Conservation (phyloP, 148 eudicot species). For the Amaranthus palmeri region DNA sequence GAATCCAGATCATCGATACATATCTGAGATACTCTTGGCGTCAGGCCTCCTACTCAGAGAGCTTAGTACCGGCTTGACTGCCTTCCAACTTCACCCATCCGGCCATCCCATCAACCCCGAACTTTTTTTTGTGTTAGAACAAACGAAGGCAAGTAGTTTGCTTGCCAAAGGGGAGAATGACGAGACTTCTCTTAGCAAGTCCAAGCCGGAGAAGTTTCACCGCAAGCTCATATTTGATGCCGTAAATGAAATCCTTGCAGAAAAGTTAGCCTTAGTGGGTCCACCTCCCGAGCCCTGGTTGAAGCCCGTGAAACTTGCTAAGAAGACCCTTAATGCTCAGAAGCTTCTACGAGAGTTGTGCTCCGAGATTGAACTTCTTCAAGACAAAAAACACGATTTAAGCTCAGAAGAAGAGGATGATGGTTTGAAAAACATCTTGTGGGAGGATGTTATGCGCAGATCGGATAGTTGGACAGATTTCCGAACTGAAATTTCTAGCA, state of each 20-base stretch:
- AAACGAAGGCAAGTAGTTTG: slow-evolving; percentile 61
- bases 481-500: slow-evolving; percentile 46
- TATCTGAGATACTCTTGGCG: slow-evolving; percentile 81
- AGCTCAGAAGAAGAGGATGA: slow-evolving; percentile 59
- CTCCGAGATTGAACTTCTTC: slow-evolving; percentile 63
- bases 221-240: slow-evolving; percentile 82
- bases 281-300: slow-evolving; percentile 47
- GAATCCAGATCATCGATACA: slow-evolving; percentile 75
- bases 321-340: slow-evolving; percentile 62
- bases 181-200: slow-evolving; percentile 23
- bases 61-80: slow-evolving; percentile 50
- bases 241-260: slow-evolving; percentile 68
- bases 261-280: slow-evolving; percentile 41
- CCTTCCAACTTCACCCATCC: slow-evolving; percentile 73
- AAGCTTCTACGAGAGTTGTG: slow-evolving; percentile 78
- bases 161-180: slow-evolving; percentile 37
- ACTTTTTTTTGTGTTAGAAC: slow-evolving; percentile 72
- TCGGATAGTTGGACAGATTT: slow-evolving; percentile 60
- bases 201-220: slow-evolving; percentile 46
- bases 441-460: slow-evolving; percentile 60
- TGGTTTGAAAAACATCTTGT: slow-evolving; percentile 54
- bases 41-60: slow-evolving; percentile 89
- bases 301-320: slow-evolving; percentile 41
- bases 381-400: slow-evolving; percentile 27
- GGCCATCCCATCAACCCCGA: slow-evolving; percentile 85